These are phyloP conservation scores for Fraxinus albicans DNA, from an alignment of 305 asterid species.

Conservation along the genomic window DNA sequence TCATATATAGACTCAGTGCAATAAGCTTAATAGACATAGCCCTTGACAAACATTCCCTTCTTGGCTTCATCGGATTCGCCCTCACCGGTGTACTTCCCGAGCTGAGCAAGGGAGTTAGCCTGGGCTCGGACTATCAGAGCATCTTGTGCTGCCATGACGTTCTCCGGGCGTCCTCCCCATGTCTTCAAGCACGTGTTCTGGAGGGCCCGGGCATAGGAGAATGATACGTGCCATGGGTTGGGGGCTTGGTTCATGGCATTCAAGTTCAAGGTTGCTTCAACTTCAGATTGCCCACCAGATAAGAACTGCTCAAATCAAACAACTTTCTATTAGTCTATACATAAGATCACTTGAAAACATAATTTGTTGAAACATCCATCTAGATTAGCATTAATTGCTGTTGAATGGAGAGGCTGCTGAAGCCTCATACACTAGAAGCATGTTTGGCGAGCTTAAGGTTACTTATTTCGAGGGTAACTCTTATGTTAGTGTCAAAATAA, in stretches of 20 bases:
- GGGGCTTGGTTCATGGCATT: conserved; percentile 90
- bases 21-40: conserved; percentile 55
- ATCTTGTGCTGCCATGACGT: conserved; percentile 68
- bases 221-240: conserved; percentile 91
- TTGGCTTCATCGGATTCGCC: conserved; percentile 89
- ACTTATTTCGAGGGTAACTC: not conserved
- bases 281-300: conserved; percentile 95
- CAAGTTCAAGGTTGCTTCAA: conserved; percentile 81
- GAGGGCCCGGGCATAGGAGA: conserved; percentile 85
- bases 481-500: not conserved
- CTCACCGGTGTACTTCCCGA: conserved; percentile 70
- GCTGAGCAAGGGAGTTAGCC: conserved; percentile 86
- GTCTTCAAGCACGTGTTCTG: conserved; percentile 89
- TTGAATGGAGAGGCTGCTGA: not conserved
- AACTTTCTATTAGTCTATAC: not conserved
- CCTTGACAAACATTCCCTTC: conserved; percentile 74
- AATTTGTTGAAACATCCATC: not conserved
- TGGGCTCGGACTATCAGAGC: conserved; percentile 60
- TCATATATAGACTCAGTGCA: not conserved
- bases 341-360: not conserved
- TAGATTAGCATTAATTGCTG: not conserved
- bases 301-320: conserved; percentile 52
- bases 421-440: not conserved
- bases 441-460: not conserved
- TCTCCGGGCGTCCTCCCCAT: conserved; percentile 84